Conservation (phyloP, 441 rosid species). For the Capsella rubella region DNA sequence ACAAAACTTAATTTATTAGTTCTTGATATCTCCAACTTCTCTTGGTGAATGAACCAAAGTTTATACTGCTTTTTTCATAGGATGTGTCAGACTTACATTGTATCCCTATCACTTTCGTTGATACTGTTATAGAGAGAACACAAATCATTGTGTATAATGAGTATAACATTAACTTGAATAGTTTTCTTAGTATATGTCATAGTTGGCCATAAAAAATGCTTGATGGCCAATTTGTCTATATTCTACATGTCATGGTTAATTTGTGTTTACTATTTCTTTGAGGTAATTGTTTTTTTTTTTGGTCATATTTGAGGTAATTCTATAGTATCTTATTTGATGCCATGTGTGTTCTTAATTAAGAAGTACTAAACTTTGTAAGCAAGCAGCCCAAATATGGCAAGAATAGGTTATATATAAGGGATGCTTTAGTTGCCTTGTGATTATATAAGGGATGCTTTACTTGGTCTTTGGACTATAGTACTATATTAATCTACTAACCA, state of each 20-base stretch:
- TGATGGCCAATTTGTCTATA: conserved; percentile 37
- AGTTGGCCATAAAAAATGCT: conserved; percentile 47
- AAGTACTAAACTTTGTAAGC: too few relatives aligned
- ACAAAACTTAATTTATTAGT: conserved; percentile 12
- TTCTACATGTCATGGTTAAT: conserved; percentile 27
- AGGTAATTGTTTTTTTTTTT: too few relatives aligned
- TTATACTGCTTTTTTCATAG: not conserved
- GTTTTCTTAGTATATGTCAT: not conserved
- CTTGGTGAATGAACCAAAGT: conserved; percentile 19
- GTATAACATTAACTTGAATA: not conserved
- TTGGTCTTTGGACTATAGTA: too few relatives aligned
- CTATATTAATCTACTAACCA: too few relatives aligned
- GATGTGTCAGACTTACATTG: not conserved
- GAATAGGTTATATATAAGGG: too few relatives aligned
- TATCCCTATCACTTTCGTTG: not conserved
- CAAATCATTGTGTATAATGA: not conserved
- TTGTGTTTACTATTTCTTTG: too few relatives aligned
- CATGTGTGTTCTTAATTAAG: too few relatives aligned
- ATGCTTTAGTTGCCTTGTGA: too few relatives aligned
- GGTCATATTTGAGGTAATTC: too few relatives aligned
- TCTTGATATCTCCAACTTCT: conserved; percentile 23
- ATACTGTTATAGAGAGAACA: not conserved
- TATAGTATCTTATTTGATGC: too few relatives aligned
- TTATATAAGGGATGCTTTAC: too few relatives aligned
- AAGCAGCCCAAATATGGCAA: too few relatives aligned